Evolutionary conservation across 2,329 filamentous ascomycete species (phyloP).

Genomic region (Venturia effusa): DNA sequence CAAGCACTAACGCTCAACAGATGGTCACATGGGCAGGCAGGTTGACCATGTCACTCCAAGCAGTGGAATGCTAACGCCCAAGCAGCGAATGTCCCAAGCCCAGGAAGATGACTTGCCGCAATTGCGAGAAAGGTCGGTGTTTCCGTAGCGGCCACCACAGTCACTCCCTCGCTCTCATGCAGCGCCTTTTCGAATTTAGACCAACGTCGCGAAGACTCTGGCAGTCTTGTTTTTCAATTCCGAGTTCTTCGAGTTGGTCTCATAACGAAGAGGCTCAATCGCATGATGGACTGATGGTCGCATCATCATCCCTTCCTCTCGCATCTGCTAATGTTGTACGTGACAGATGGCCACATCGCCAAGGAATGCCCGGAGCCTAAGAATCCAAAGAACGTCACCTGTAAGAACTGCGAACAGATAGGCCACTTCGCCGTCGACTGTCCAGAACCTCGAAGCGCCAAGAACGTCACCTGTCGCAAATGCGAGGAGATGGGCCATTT

Average conservation of each 20-base stretch:
- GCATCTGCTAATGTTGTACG: slow-evolving; percentile 38
- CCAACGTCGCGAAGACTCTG: neutral
- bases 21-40: slow-evolving; percentile 36
- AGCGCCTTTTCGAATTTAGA: neutral
- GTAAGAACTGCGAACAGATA: slow-evolving; percentile 54
- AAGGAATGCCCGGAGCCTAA: slow-evolving; percentile 14
- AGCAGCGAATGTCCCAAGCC: slow-evolving; percentile 36
- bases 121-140: slow-evolving; percentile 55
- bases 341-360: slow-evolving; percentile 10
- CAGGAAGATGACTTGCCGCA: slow-evolving; percentile 54
- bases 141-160: slow-evolving; percentile 20
- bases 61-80: slow-evolving; percentile 53
- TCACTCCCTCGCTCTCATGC: slow-evolving; percentile 26
- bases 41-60: slow-evolving; percentile 38
- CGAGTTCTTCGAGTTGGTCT: neutral
- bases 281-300: neutral
- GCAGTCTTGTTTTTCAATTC: neutral
- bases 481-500: slow-evolving; percentile 30
- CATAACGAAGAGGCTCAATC: neutral
- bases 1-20: slow-evolving; percentile 50
- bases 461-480: slow-evolving; percentile 36
- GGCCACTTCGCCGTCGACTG: slow-evolving; percentile 28
- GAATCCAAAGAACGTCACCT: slow-evolving; percentile 47
- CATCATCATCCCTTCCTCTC: slow-evolving; percentile 31
- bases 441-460: slow-evolving; percentile 46